Conservation (phyloP, 768 basidiomycete species). For the Kondoa subrosea region DNA sequence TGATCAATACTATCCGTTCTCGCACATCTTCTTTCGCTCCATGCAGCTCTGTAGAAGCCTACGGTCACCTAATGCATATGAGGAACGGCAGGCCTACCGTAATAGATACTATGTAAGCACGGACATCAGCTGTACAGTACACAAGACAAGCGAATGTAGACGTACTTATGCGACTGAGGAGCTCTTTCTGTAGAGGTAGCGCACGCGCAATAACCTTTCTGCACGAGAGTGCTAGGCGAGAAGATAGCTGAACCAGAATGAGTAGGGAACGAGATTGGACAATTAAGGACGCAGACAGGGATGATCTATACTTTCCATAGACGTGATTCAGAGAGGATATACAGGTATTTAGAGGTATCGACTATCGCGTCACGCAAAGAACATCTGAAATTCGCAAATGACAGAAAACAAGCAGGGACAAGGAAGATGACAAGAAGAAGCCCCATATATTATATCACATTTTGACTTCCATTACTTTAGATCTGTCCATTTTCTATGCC, state of each 20-base stretch:
- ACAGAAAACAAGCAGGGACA: too few species aligned
- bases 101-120: not conserved
- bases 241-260: conserved; percentile 6
- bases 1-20: conserved; percentile 15
- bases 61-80: not conserved
- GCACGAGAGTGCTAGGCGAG: not conserved
- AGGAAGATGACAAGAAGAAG: too few species aligned
- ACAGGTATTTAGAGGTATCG: too few species aligned
- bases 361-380: too few species aligned
- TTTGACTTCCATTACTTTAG: not conserved
- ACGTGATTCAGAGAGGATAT: not conserved
- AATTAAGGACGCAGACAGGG: conserved; percentile 8
- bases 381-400: too few species aligned
- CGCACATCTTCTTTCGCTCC: conserved; percentile 4
- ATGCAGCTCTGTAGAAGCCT: conserved; percentile 9
- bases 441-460: conserved; percentile 9
- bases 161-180: not conserved
- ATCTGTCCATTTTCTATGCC: not conserved
- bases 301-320: not conserved
- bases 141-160: not conserved
- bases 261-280: not conserved
- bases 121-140: not conserved
- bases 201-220: conserved; percentile 1
- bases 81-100: conserved; percentile 2
- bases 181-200: not conserved